A percentile compares a stretch with the other conserved stretches of the same genome.
phyloP scores from a whole-genome alignment of 2,329 filamentous ascomycete genomes.

The Cladophialophora yegresii region DNA sequence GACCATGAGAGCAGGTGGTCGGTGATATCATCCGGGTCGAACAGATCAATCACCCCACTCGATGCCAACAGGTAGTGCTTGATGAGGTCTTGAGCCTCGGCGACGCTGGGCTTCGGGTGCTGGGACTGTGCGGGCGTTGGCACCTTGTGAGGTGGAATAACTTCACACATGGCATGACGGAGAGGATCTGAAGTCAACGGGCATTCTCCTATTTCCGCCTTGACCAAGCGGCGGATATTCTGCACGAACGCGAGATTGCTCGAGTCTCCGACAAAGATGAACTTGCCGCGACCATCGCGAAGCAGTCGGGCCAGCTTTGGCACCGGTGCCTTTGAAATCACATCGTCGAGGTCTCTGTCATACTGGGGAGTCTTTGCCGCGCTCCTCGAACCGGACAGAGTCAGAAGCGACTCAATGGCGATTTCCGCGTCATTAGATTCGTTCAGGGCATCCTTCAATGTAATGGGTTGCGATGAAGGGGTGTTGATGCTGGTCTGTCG shows the following conservation, averaged over 20 bases:
- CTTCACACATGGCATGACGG: conserved; percentile 47
- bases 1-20: conserved; percentile 46
- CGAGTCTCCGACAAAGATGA: conserved; percentile 58
- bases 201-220: conserved; percentile 49
- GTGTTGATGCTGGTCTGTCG: conserved; percentile 9
- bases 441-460: conserved; percentile 29
- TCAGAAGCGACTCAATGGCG: conserved; percentile 37
- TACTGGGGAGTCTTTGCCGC: conserved; percentile 32
- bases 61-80: conserved; percentile 51
- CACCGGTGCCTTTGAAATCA: conserved; percentile 40
- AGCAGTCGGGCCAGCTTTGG: conserved; percentile 51
- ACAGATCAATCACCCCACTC: conserved; percentile 53
- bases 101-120: conserved; percentile 40
- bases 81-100: conserved; percentile 48
- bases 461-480: conserved; percentile 27
- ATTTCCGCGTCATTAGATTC: conserved; percentile 36
- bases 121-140: conserved; percentile 26
- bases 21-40: conserved; percentile 50
- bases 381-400: conserved; percentile 34
- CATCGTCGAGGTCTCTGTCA: conserved; percentile 21
- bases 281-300: conserved; percentile 56
- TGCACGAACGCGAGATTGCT: conserved; percentile 57
- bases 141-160: conserved; percentile 30
- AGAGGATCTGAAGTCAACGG: conserved; percentile 47
- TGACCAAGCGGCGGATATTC: conserved; percentile 55